Percentiles rank a stretch among this genome's conserved stretches.
Conservation (phyloP, 352 stramenopile species). For the Phytophthora europaea region DNA sequence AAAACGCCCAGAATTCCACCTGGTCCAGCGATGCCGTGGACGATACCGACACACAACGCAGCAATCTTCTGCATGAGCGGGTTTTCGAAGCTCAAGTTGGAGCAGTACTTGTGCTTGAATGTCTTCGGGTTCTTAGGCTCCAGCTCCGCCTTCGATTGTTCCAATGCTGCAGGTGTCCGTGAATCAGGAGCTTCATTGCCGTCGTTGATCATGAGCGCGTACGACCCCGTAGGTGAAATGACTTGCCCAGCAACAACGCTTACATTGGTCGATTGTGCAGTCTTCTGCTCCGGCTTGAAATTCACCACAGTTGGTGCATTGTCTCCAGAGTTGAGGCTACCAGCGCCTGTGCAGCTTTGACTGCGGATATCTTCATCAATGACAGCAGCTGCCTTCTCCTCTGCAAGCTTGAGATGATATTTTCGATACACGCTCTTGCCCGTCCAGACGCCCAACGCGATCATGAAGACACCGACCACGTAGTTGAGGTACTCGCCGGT, state of each 20-base stretch:
- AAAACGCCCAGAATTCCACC: slow-evolving; percentile 87
- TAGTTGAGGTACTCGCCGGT: slow-evolving; percentile 55
- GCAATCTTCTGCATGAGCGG: slow-evolving; percentile 63
- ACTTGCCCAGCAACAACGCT: not conserved
- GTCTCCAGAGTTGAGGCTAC: not conserved
- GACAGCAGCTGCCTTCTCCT: slow-evolving; percentile 24
- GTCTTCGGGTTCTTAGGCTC: not conserved
- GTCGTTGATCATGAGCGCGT: slow-evolving; percentile 16
- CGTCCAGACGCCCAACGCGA: slow-evolving; percentile 57
- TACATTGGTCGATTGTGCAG: not conserved
- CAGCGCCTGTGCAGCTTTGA: not conserved
- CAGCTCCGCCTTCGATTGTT: not conserved
- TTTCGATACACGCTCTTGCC: slow-evolving; percentile 37
- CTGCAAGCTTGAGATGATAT: slow-evolving; percentile 28
- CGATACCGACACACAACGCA: slow-evolving; percentile 82
- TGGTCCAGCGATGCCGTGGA: slow-evolving; percentile 78
- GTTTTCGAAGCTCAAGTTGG: slow-evolving; percentile 54
- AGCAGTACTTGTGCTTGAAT: slow-evolving; percentile 38
- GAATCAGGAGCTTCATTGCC: not conserved
- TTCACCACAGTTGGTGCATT: slow-evolving; percentile 18
- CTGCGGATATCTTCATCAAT: slow-evolving; percentile 12
- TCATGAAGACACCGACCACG: slow-evolving; percentile 67
- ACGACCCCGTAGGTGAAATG: slow-evolving; percentile 9
- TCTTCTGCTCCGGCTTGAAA: slow-evolving; percentile 10
- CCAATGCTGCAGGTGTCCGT: not conserved